These are phyloP conservation scores for Lachancea kluyveri DNA, from an alignment of 805 yeast species.

Conservation along the genomic window DNA sequence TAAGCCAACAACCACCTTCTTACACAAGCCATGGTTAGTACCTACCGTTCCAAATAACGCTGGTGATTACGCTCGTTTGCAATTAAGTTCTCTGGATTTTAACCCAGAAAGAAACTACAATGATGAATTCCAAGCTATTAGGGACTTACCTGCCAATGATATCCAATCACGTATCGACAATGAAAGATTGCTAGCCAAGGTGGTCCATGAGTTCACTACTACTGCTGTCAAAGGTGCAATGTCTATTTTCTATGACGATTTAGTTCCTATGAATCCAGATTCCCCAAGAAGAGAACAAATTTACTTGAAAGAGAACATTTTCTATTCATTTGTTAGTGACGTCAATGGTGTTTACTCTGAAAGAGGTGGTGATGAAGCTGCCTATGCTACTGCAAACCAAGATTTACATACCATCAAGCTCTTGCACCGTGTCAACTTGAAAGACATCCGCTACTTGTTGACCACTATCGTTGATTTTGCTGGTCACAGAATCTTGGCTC, in stretches of 20 bases:
- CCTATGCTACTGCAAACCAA: conserved; percentile 70
- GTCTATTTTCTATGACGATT: conserved; percentile 64
- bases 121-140: conserved; percentile 79
- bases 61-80: conserved; percentile 60
- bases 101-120: conserved; percentile 70
- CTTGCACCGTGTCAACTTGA: conserved; percentile 58
- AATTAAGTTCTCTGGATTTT: conserved; percentile 31
- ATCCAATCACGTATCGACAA: conserved; percentile 64
- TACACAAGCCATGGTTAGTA: conserved; percentile 72
- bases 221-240: conserved; percentile 78
- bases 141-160: conserved; percentile 56
- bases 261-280: conserved; percentile 74
- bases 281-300: conserved; percentile 59
- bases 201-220: conserved; percentile 67
- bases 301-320: conserved; percentile 74
- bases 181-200: conserved; percentile 68
- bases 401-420: conserved; percentile 70
- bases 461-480: conserved; percentile 86
- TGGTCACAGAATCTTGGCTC: conserved; percentile 85
- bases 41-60: conserved; percentile 24
- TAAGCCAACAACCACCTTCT: conserved; percentile 53
- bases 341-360: conserved; percentile 48
- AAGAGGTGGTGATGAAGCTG: conserved; percentile 80
- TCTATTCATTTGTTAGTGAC: conserved; percentile 75
- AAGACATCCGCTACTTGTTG: conserved; percentile 62